Percentiles rank a stretch among this genome's conserved stretches.
phyloP scores from a whole-genome alignment of 192 early-diverging fungal species.

The Entophlyctis helioformis region DNA sequence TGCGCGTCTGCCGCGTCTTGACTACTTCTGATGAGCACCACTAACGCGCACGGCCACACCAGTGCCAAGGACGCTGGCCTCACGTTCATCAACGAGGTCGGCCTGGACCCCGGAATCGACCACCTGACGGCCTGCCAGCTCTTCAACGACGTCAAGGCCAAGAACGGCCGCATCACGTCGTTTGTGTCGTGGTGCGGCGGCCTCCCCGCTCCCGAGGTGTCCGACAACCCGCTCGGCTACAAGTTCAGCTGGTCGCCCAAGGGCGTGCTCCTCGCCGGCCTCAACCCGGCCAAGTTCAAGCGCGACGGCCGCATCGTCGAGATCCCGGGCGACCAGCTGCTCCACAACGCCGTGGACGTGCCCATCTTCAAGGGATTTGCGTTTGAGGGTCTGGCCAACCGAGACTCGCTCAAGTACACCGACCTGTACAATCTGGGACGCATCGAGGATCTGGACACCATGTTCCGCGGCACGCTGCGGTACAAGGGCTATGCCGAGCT shows the following conservation, averaged over 20 bases:
- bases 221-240: conserved; percentile 97
- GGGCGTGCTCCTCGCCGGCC: conserved; percentile 77
- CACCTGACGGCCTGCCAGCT: conserved; percentile 70
- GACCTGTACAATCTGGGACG: conserved; percentile 73
- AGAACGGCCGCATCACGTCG: conserved; percentile 55
- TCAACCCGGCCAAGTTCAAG: conserved; percentile 75
- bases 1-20: neutral
- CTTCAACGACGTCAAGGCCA: conserved; percentile 78
- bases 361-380: conserved; percentile 76
- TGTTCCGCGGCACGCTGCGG: conserved; percentile 91
- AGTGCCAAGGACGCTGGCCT: conserved; percentile 78
- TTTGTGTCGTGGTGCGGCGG: conserved; percentile 98
- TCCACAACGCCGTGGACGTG: conserved; percentile 62
- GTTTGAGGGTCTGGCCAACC: conserved; percentile 90
- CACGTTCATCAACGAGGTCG: conserved; percentile 95
- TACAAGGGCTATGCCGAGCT: conserved; percentile 87
- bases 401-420: conserved; percentile 82
- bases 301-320: conserved; percentile 49
- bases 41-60: neutral
- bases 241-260: conserved; percentile 92
- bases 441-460: conserved; percentile 60
- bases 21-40: neutral
- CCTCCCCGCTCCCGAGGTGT: conserved; percentile 90
- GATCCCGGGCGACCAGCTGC: conserved; percentile 57
- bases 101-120: conserved; percentile 96